These are phyloP conservation scores for Kitagawia praeruptora DNA, from an alignment of 129 eudicot species.

Conservation along the genomic window DNA sequence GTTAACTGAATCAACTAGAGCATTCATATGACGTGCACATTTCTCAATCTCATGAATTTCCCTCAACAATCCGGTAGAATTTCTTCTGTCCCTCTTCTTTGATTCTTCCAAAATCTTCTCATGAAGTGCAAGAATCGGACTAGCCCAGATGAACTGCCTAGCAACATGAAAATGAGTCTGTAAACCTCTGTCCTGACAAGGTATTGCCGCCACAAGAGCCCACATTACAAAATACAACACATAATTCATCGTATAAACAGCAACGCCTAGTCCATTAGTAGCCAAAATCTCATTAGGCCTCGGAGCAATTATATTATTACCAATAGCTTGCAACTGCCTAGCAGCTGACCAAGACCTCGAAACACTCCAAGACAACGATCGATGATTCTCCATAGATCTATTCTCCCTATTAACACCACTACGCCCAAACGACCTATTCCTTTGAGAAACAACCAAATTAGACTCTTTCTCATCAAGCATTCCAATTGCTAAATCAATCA, in stretches of 20 bases:
- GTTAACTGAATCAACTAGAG: constrained; percentile 18
- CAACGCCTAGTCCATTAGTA: constrained; percentile 33
- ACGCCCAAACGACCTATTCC: constrained; percentile 56
- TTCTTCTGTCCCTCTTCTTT: constrained; percentile 34
- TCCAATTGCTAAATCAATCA: constrained; percentile 55
- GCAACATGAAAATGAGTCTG: constrained; percentile 29
- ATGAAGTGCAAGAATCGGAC: constrained; percentile 28
- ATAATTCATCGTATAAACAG: constrained; percentile 37
- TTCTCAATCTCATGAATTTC: constrained; percentile 47
- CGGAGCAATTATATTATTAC: constrained; percentile 27
- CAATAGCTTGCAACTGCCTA: constrained; percentile 40
- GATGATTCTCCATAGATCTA: constrained; percentile 28
- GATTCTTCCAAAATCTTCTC: constrained; percentile 52
- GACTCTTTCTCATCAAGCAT: constrained; percentile 67
- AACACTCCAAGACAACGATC: constrained; percentile 56
- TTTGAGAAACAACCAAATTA: constrained; percentile 19
- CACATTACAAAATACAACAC: constrained; percentile 41
- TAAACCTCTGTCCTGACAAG: constrained; percentile 53
- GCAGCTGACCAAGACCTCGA: constrained; percentile 55
- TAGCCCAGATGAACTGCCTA: constrained; percentile 36
- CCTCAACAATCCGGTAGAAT: constrained; percentile 41
- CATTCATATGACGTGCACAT: constrained; percentile 29
- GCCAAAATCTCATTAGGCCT: constrained; percentile 27
- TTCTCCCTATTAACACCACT: constrained; percentile 18
- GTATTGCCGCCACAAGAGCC: constrained; percentile 58